These are phyloP conservation scores for Spatholobus suberectus DNA, from an alignment of 306 rosid genomes.

Conservation along the genomic window DNA sequence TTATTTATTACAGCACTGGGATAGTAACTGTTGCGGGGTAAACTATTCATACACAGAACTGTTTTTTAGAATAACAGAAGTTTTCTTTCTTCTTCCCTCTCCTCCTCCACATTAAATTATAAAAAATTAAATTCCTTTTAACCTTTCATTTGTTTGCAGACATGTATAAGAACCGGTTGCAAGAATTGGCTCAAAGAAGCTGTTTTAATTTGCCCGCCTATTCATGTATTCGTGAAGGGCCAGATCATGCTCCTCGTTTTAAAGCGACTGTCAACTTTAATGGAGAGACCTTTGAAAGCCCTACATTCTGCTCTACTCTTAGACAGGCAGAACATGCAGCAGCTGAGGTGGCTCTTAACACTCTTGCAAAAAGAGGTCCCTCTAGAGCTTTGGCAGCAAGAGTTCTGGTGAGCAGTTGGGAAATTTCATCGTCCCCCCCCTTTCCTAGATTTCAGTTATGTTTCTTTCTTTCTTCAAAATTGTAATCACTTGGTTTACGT, in stretches of 20 bases:
- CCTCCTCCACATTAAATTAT: neutral
- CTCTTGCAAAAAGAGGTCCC: slow-evolving; percentile 77
- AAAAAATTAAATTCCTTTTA: neutral
- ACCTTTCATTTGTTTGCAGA: slow-evolving; percentile 49
- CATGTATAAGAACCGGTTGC: slow-evolving; percentile 79
- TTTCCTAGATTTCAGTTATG: neutral
- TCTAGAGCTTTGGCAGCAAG: slow-evolving; percentile 85
- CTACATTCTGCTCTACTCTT: slow-evolving; percentile 76
- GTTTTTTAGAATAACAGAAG: slow-evolving; percentile 20
- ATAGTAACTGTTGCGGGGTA: slow-evolving; percentile 8
- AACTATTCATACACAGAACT: neutral
- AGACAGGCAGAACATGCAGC: slow-evolving; percentile 92
- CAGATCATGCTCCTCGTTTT: slow-evolving; percentile 91
- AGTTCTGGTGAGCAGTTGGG: slow-evolving; percentile 66
- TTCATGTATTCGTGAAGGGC: slow-evolving; percentile 91
- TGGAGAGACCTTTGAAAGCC: slow-evolving; percentile 87
- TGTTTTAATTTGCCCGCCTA: slow-evolving; percentile 89
- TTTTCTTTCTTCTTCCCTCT: neutral
- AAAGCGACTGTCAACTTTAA: slow-evolving; percentile 85
- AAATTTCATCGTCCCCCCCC: neutral
- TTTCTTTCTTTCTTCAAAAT: slow-evolving; percentile 16
- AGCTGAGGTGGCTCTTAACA: slow-evolving; percentile 79
- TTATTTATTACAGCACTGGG: neutral
- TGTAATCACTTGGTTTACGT: slow-evolving; percentile 22
- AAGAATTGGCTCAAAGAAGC: slow-evolving; percentile 94